Percentiles rank a stretch among this genome's conserved stretches.
Evolutionary conservation across 2,329 filamentous ascomycete genomes (phyloP).

Genomic region (Cladophialophora bantiana): DNA sequence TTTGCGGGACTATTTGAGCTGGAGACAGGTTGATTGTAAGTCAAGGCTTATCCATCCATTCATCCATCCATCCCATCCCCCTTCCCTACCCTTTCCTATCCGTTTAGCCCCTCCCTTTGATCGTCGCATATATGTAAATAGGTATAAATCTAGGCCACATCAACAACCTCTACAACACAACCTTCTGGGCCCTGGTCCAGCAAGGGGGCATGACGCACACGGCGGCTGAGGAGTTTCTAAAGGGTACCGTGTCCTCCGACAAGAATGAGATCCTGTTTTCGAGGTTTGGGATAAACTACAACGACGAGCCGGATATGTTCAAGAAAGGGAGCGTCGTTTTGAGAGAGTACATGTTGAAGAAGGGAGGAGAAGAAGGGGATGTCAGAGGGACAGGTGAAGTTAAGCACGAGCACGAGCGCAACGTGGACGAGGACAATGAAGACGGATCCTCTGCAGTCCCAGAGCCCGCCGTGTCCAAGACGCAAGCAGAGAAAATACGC

Average conservation of each 20-base stretch:
- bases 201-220: conserved; percentile 75
- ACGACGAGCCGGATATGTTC: conserved; percentile 90
- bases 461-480: conserved; percentile 60
- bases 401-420: conserved; percentile 6
- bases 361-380: background rate
- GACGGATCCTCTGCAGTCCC: background rate
- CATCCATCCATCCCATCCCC: background rate
- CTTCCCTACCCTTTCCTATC: background rate
- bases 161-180: conserved; percentile 98
- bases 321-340: conserved; percentile 93
- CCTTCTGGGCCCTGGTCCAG: conserved; percentile 89
- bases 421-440: background rate
- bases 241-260: conserved; percentile 81
- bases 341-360: conserved; percentile 75
- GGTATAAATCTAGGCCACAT: conserved; percentile 73
- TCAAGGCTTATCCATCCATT: conserved; percentile 26
- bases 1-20: conserved; percentile 92
- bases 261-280: conserved; percentile 97
- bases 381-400: background rate
- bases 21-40: conserved; percentile 95
- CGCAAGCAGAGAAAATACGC: conserved; percentile 81
- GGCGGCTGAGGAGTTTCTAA: conserved; percentile 80
- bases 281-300: conserved; percentile 92
- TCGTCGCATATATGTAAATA: no score
- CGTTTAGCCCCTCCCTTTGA: background rate